Evolutionary conservation across 352 stramenopile species (phyloP).

Genomic region (Globisporangium emineosum): DNA sequence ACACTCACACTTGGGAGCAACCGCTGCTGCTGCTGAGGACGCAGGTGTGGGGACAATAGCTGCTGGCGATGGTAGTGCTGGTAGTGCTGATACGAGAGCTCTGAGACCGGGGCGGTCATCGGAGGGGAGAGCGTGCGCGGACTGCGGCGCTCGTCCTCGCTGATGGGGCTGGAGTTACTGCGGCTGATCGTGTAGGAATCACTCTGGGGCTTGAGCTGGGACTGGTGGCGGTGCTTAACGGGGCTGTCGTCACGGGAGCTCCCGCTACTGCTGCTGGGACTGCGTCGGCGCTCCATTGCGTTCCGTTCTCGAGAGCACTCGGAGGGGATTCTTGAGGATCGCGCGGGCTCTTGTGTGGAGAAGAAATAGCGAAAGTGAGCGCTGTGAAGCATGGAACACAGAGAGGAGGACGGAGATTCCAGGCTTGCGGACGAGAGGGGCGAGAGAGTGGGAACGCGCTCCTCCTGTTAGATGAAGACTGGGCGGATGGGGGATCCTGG

Average conservation of each 20-base stretch:
- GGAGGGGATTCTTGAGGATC: neutral
- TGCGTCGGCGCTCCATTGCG: constrained; percentile 3
- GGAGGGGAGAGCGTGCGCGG: neutral
- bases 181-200: neutral
- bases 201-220: neutral
- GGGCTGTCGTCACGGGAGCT: constrained; percentile 1
- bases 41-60: neutral
- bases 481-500: neutral
- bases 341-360: neutral
- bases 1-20: constrained; percentile 7
- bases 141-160: constrained; percentile 2
- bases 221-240: neutral
- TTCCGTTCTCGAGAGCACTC: neutral
- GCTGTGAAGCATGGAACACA: neutral
- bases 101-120: neutral
- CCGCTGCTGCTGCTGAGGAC: neutral
- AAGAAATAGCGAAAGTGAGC: constrained; percentile 10
- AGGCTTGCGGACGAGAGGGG: constrained; percentile 9
- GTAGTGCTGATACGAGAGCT: constrained; percentile 4
- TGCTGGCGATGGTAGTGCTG: constrained; percentile 12
- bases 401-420: neutral
- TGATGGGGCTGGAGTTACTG: neutral
- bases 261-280: neutral
- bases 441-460: constrained; percentile 4
- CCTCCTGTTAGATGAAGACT: constrained; percentile 18